Evolutionary conservation across 1,139 yeast species (phyloP).

Genomic region (Protomyces inouyei): DNA sequence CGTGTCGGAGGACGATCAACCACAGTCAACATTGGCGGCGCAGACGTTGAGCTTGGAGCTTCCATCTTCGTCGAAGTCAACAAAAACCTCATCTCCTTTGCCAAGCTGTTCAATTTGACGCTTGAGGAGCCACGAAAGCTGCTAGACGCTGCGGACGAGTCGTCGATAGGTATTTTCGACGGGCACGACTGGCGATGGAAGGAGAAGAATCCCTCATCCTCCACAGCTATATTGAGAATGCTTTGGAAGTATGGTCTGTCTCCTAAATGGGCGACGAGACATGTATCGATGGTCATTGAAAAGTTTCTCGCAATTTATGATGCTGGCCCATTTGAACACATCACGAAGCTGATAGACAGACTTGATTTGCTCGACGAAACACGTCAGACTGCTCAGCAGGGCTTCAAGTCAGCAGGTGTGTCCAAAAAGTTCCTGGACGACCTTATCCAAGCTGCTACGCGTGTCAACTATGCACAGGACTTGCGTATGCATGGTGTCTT

Average conservation of each 20-base stretch:
- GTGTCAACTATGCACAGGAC: conserved; percentile 46
- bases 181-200: neutral
- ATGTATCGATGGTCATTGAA: neutral
- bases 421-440: conserved; percentile 35
- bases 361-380: conserved; percentile 37
- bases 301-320: neutral
- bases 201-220: neutral
- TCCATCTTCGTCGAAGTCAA: conserved; percentile 45
- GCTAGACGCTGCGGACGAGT: neutral
- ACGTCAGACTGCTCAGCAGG: conserved; percentile 34
- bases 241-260: conserved; percentile 37
- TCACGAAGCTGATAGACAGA: conserved; percentile 31
- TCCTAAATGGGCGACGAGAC: conserved; percentile 14
- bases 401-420: conserved; percentile 33
- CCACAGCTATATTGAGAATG: conserved; percentile 32
- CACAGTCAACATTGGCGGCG: conserved; percentile 37
- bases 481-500: conserved; percentile 44
- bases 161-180: neutral
- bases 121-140: neutral
- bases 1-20: conserved; percentile 45
- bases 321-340: conserved; percentile 38
- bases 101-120: conserved; percentile 39
- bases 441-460: conserved; percentile 42
- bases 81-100: conserved; percentile 41
- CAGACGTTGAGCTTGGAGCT: conserved; percentile 40